A percentile compares a stretch with the other conserved stretches of the same genome.
These are phyloP conservation scores for Botrytis sinoallii DNA, from an alignment of 2,329 filamentous ascomycete species.

Conservation along the genomic window DNA sequence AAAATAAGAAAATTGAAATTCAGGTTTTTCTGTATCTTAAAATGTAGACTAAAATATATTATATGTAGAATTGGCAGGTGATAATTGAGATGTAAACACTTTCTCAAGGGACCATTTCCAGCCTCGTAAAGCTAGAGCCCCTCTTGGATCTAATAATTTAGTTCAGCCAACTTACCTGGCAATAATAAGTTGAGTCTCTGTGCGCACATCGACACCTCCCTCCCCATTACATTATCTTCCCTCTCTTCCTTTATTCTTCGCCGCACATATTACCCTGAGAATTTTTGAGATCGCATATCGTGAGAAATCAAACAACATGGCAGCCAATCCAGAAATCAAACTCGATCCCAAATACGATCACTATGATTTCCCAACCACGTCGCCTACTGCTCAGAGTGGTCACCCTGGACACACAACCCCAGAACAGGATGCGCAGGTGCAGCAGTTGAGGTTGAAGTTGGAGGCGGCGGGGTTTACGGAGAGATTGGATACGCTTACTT, in stretches of 20 bases:
- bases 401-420: slow-evolving; percentile 85
- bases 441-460: slow-evolving; percentile 79
- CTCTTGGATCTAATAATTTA: slow-evolving; percentile 2
- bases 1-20: background rate
- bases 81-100: background rate
- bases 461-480: slow-evolving; percentile 80
- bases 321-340: slow-evolving; percentile 38
- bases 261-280: background rate
- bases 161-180: background rate
- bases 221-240: background rate
- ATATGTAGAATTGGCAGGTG: background rate
- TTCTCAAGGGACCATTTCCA: background rate
- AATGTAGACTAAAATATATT: background rate
- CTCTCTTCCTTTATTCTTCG: background rate
- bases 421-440: slow-evolving; percentile 84
- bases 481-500: slow-evolving; percentile 84
- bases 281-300: background rate
- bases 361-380: slow-evolving; percentile 86
- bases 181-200: background rate
- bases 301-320: slow-evolving; percentile 27
- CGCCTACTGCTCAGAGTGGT: slow-evolving; percentile 66
- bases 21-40: background rate
- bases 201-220: background rate
- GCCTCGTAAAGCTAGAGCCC: slow-evolving; percentile 8
- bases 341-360: slow-evolving; percentile 90